Conservation (phyloP, 768 basidiomycete genomes). For the Chalciporus sphaerocephalus region DNA sequence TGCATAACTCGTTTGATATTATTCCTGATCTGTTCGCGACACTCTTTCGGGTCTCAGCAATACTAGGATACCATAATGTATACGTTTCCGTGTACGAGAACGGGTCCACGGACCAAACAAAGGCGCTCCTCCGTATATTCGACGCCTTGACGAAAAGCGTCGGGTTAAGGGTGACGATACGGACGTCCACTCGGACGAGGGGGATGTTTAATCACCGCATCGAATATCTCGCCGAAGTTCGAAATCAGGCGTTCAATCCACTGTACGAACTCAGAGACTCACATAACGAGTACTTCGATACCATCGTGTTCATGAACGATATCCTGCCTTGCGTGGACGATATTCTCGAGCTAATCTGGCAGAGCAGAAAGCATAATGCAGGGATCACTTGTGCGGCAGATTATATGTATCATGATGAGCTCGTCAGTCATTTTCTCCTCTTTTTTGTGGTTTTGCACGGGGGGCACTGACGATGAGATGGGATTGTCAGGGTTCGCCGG, state of each 20-base stretch:
- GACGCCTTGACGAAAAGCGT: slow-evolving; percentile 87
- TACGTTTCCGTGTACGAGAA: slow-evolving; percentile 99
- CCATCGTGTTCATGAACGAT: slow-evolving; percentile 99
- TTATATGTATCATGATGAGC: slow-evolving; percentile 98
- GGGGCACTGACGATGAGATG: neutral
- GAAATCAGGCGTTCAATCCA: slow-evolving; percentile 94
- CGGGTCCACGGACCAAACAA: slow-evolving; percentile 98
- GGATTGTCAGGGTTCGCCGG: slow-evolving; percentile 60
- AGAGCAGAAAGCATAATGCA: slow-evolving; percentile 87
- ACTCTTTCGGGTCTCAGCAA: slow-evolving; percentile 86
- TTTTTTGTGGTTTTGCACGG: neutral
- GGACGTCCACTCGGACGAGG: slow-evolving; percentile 86
- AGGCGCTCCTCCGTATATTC: slow-evolving; percentile 91
- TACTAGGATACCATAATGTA: slow-evolving; percentile 96
- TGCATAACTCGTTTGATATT: slow-evolving; percentile 99
- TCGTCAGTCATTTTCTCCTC: slow-evolving; percentile 44
- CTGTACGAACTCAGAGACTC: slow-evolving; percentile 89
- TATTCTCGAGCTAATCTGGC: slow-evolving; percentile 96
- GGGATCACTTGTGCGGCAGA: slow-evolving; percentile 98
- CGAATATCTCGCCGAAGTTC: slow-evolving; percentile 99
- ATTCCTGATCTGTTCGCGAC: slow-evolving; percentile 97
- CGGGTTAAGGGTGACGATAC: slow-evolving; percentile 89
- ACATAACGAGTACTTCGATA: slow-evolving; percentile 92
- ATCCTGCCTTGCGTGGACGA: slow-evolving; percentile 97
- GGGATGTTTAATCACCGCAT: slow-evolving; percentile 99